Base-by-base conservation (phyloP, 2,329 filamentous ascomycete species). In the Xylariaceae sp. region DNA sequence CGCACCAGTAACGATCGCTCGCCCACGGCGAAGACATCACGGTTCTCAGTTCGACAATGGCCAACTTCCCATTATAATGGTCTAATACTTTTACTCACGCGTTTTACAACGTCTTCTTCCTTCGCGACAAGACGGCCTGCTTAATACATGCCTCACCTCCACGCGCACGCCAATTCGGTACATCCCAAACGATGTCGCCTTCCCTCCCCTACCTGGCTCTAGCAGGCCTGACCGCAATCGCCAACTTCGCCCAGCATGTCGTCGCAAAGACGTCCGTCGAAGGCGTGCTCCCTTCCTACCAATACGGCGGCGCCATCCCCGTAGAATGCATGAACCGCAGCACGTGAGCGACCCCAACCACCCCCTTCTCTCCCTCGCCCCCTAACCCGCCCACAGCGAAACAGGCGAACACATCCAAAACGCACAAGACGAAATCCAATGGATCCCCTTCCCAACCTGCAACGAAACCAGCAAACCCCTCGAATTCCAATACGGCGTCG, bases 361-460 rank as follows among this genome's bases (percentile, higher is more conserved):
- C 18, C 35, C 47, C 49, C 44, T 47, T 58, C 23, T 35, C 35
- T 49, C 47, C 34, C 23, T 6, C 18, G 15, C 11, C 55, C 37
- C 44, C 51, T 30, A 18, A 23, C 60, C 58, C 44, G 58, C 37
- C 11, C 1, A 50, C 71, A 94, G 90, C 69, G 90, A 95, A 69
- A 94, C 89, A 7, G 91, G 91, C 73, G 91, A 96, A 75, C 91
- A 96, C 79, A 87, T 97, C 70, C 88, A 90, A 71, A 86, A 95
- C 72, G 80, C 82, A 42, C 81, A 87, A 64, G 88, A 94, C 70
- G 88, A 95, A 73, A 85, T 97, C 58, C 83, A 96, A 81, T 97
- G 94, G 81, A 87, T 94, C 50, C 91, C 93, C 45, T 97, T 97
- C 75, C 90, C 90, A 23, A 81, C 82, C 39, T 97, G 94, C 82